phyloP scores from a whole-genome alignment of 2,329 filamentous ascomycete genomes.

The Teratosphaeria viscida region DNA sequence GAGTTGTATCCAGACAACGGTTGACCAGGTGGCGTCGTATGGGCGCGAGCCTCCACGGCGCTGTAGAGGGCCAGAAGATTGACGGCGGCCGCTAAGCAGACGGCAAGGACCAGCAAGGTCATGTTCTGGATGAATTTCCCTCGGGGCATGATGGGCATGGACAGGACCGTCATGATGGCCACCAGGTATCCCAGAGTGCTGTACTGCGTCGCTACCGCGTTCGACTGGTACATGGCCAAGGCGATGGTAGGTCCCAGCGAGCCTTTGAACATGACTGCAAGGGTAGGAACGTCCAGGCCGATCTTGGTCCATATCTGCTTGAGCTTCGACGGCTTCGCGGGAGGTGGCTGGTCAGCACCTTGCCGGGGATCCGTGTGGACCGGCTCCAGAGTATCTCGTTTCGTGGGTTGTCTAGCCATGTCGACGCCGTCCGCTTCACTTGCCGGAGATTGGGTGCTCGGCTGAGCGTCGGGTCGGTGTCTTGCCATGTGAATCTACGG shows the following conservation, averaged over 20 bases:
- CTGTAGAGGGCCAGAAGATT: conserved; percentile 53
- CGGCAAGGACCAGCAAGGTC: conserved; percentile 46
- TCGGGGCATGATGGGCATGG: conserved; percentile 55
- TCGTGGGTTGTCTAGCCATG: background rate
- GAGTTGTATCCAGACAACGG: conserved; percentile 49
- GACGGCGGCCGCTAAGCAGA: conserved; percentile 51
- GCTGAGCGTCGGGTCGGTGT: background rate
- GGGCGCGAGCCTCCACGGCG: conserved; percentile 51
- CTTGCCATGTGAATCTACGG: background rate
- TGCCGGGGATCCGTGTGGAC: background rate
- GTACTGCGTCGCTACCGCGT: conserved; percentile 40
- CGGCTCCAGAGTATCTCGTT: background rate
- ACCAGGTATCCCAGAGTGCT: conserved; percentile 51
- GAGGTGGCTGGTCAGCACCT: background rate
- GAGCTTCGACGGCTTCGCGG: conserved; percentile 14
- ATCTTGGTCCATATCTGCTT: conserved; percentile 20
- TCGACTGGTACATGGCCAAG: conserved; percentile 34
- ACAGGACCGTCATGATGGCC: conserved; percentile 54
- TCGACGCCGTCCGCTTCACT: background rate
- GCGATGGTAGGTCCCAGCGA: conserved; percentile 25
- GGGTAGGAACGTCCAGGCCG: conserved; percentile 20
- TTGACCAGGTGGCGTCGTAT: conserved; percentile 37
- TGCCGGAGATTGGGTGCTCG: background rate
- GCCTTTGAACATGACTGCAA: conserved; percentile 26
- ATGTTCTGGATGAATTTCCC: conserved; percentile 63